phyloP scores from a whole-genome alignment of 495 filamentous ascomycete species.

The Alectoria sarmentosa region DNA sequence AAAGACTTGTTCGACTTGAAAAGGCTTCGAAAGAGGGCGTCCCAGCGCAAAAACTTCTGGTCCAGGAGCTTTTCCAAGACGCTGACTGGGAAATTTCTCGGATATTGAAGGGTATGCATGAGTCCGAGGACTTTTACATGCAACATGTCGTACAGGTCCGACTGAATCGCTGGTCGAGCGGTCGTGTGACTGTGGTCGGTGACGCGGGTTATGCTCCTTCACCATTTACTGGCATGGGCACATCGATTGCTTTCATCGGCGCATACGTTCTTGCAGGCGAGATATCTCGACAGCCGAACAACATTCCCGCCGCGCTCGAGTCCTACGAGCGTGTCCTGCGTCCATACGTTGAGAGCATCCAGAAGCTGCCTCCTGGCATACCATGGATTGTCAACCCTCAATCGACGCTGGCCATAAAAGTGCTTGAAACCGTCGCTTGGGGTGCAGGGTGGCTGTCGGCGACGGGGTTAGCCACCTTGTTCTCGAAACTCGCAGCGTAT shows the following conservation, averaged over 20 bases:
- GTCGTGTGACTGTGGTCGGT: conserved; percentile 46
- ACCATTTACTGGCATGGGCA: conserved; percentile 44
- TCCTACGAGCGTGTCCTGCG: conserved; percentile 29
- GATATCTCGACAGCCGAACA: conserved; percentile 29
- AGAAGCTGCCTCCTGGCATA: conserved; percentile 22
- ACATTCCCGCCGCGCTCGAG: conserved; percentile 25
- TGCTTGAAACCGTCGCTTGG: conserved; percentile 8
- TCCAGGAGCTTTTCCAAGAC: conserved; percentile 31
- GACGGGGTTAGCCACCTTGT: background rate
- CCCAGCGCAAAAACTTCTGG: background rate
- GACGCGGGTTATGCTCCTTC: conserved; percentile 49
- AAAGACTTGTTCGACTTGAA: conserved; percentile 10
- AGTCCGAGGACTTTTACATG: conserved; percentile 45
- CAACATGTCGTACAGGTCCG: conserved; percentile 36
- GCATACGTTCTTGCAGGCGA: conserved; percentile 50
- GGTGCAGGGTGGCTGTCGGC: background rate
- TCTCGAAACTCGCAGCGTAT: conserved; percentile 3
- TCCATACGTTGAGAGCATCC: conserved; percentile 31
- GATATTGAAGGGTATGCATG: conserved; percentile 35
- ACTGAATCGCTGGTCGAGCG: conserved; percentile 37
- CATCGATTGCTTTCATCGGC: conserved; percentile 39
- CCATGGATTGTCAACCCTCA: conserved; percentile 12
- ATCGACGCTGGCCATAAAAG: background rate
- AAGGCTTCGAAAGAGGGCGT: conserved; percentile 10
- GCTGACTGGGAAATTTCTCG: conserved; percentile 40